A percentile compares a stretch with the other conserved stretches of the same genome.
These are phyloP conservation scores for Aspergillus piperis DNA, from an alignment of 2,329 filamentous ascomycete species.

Conservation along the genomic window DNA sequence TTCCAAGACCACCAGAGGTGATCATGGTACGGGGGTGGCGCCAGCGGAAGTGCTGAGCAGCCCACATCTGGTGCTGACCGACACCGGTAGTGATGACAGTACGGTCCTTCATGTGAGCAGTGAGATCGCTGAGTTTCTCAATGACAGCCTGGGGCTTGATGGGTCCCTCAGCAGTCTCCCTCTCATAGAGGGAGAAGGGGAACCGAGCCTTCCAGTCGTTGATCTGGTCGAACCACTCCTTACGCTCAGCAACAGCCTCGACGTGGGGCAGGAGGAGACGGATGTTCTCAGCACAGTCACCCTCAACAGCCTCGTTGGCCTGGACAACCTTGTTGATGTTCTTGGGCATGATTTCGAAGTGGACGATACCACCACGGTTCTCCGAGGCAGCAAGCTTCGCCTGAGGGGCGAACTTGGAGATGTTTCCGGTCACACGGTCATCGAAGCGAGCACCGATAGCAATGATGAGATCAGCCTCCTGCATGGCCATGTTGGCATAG, in stretches of 20 bases:
- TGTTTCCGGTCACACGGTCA: constrained; percentile 83
- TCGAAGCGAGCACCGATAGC: constrained; percentile 93
- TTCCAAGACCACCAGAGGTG: constrained; percentile 91
- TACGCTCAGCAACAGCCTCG: constrained; percentile 64
- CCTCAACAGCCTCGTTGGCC: constrained; percentile 91
- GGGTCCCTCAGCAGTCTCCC: constrained; percentile 69
- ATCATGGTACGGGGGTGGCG: constrained; percentile 89
- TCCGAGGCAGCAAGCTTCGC: constrained; percentile 83
- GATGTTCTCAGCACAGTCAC: constrained; percentile 82
- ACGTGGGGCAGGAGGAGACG: constrained; percentile 72
- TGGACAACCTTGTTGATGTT: constrained; percentile 99
- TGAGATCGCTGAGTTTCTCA: constrained; percentile 83
- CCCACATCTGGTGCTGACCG: constrained; percentile 99
- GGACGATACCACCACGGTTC: constrained; percentile 87
- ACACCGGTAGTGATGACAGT: constrained; percentile 93
- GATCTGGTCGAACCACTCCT: constrained; percentile 89
- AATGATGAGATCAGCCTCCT: constrained; percentile 94
- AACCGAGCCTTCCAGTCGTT: constrained; percentile 87
- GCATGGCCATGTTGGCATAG: constrained; percentile 97
- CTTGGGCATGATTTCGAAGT: constrained; percentile 99
- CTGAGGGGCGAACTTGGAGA: constrained; percentile 84
- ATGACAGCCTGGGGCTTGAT: constrained; percentile 97
- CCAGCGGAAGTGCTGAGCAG: constrained; percentile 96
- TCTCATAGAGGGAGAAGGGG: constrained; percentile 80
- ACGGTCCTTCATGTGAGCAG: constrained; percentile 73